Evolutionary conservation across 768 basidiomycete genomes (phyloP), one percentile per base, ranked within the genome.

Genomic region (Galerina sulciceps): DNA sequence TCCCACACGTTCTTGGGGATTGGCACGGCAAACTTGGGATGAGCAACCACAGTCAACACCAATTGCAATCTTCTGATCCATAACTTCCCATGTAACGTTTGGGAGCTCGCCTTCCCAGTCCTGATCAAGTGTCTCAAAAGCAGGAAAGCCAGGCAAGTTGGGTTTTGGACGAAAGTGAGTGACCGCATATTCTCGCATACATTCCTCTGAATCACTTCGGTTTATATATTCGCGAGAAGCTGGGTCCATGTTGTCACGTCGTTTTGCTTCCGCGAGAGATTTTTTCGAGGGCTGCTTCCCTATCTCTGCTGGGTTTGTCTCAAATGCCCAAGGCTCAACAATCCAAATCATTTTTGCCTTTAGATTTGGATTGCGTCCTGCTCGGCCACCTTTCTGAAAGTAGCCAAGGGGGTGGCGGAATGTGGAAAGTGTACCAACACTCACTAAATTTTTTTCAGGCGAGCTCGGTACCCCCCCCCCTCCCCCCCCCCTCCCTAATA

Each of bases 161-260:
- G 49, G 49, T 51, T 51, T 8, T 5, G 49, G 49, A 22, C 49
- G 49, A 34, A 51, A 51, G 49, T 51, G 31, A 51, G 49, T 37
- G 20, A 36, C 31, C 14, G 17, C 49, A 37, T 15, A 51, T 51
- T 37, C 6, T 51, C 34, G 26, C 49, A 51, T 51, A 10, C 49
- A 51, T 4, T 36, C 4, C 17, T 26, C 4, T 8, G 35, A 51
- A 9, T 51, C 10, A 35, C 8, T 8, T 8, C 49, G 35, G 15
- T 43, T 43, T 13, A 43, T 43, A n/a, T 43, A 43, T 43, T 43
- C n/a, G 14, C n/a, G n/a, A n/a, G 42, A 6, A 15, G 42, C 42
- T 8, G 9, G 15, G n/a, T 43, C 42, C 42, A 43, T 43, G 6
- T 43, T 43, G 9, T n/a, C 20, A 6, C 42, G 6, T n/a, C 15